Conservation (phyloP, 805 yeast genomes). For the Clavispora asparagi region DNA sequence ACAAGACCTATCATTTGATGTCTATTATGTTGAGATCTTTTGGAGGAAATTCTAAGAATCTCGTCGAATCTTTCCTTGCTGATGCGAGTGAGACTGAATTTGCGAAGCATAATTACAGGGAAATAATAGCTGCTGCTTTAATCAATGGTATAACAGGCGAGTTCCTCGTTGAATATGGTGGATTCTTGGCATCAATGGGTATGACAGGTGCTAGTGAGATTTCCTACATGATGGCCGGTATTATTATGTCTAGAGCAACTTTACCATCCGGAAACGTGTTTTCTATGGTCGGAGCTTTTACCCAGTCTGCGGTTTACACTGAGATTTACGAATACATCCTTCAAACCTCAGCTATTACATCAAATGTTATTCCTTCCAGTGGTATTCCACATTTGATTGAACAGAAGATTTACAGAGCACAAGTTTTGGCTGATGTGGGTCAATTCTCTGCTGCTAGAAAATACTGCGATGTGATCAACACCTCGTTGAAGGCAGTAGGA, state of each 20-base stretch:
- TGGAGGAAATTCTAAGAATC: conserved; percentile 54
- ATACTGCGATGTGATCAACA: conserved; percentile 50
- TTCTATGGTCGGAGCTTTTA: conserved; percentile 33
- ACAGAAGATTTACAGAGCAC: conserved; percentile 64
- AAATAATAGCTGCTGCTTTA: conserved; percentile 36
- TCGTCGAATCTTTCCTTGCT: conserved; percentile 44
- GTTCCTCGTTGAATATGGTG: conserved; percentile 49
- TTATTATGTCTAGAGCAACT: conserved; percentile 32
- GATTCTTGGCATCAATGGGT: conserved; percentile 31
- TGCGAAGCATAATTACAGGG: conserved; percentile 50
- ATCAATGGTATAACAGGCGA: conserved; percentile 30
- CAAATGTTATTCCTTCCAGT: conserved; percentile 29
- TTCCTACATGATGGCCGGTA: conserved; percentile 43
- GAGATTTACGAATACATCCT: conserved; percentile 65
- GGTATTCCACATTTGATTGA: conserved; percentile 52
- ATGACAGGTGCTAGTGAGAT: conserved; percentile 38
- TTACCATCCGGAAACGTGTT: conserved; percentile 29
- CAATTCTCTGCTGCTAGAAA: conserved; percentile 52
- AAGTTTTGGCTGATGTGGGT: conserved; percentile 65
- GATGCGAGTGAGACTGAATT: conserved; percentile 41
- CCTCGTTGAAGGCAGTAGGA: conserved; percentile 24
- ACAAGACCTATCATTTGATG: conserved; percentile 37
- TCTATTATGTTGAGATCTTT: conserved; percentile 59
- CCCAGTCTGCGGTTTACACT: conserved; percentile 41
- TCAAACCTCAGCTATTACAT: conserved; percentile 16